A percentile compares a stretch with the other conserved stretches of the same genome.
Conservation (phyloP, 306 rosid species). For the Prunus armeniaca region DNA sequence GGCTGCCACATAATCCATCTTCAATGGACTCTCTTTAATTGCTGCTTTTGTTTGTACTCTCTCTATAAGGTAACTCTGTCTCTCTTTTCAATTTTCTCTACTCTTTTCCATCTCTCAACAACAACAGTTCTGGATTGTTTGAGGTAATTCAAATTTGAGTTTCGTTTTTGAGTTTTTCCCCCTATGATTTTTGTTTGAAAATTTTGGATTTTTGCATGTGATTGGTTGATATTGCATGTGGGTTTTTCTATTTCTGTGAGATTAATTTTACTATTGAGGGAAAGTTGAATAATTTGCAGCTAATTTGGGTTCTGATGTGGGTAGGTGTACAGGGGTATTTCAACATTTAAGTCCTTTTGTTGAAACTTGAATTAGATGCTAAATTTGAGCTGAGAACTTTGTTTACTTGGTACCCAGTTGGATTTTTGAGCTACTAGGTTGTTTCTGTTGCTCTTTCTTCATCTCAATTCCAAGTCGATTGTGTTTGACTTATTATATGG, state of each 20-base stretch:
- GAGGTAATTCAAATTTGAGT: conserved; percentile 22
- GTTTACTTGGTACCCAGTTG: conserved; percentile 32
- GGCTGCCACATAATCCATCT: conserved; percentile 25
- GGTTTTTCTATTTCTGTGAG: conserved; percentile 34
- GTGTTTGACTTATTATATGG: not conserved
- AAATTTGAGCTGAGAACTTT: conserved; percentile 24
- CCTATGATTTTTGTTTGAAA: not conserved
- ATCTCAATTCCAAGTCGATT: not conserved
- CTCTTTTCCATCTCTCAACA: conserved; percentile 5
- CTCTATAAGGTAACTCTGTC: conserved; percentile 18
- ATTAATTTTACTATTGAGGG: conserved; percentile 22
- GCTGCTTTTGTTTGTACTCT: conserved; percentile 1
- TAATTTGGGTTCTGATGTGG: conserved; percentile 23
- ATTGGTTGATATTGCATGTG: conserved; percentile 29
- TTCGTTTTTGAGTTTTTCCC: not conserved
- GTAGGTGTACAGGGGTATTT: conserved; percentile 31
- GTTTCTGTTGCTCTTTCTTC: not conserved
- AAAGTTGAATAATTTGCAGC: conserved; percentile 9
- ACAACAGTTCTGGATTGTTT: conserved; percentile 16
- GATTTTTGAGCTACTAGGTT: conserved; percentile 17
- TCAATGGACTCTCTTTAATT: conserved; percentile 34
- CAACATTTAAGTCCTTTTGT: conserved; percentile 14
- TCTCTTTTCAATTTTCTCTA: not conserved
- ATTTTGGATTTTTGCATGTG: conserved; percentile 19
- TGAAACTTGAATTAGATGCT: not conserved